Evolutionary conservation across 495 filamentous ascomycete species (phyloP).

Genomic region (Diplogelasinospora grovesii): DNA sequence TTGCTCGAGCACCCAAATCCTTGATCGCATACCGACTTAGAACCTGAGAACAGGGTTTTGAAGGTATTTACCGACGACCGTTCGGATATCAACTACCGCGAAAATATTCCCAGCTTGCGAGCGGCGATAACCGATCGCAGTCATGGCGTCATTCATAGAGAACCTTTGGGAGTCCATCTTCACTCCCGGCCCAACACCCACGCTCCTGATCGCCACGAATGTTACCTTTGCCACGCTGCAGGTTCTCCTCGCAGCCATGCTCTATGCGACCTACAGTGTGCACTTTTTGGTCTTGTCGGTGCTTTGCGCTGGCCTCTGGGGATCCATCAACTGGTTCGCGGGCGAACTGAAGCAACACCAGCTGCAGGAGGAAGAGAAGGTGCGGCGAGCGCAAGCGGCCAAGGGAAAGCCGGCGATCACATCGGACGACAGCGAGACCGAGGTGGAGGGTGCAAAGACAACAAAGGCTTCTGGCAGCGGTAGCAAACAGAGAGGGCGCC

Average conservation of each 20-base stretch:
- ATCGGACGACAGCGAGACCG: slow-evolving; percentile 42
- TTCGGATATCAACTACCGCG: no score
- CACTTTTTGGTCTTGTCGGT: slow-evolving; percentile 80
- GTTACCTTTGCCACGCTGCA: slow-evolving; percentile 81
- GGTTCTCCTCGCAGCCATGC: slow-evolving; percentile 63
- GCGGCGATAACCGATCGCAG: slow-evolving; percentile 8
- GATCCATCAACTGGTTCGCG: slow-evolving; percentile 94
- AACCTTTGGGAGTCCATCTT: slow-evolving; percentile 90
- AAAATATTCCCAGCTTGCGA: no score
- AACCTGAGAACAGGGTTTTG: no score
- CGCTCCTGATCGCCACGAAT: slow-evolving; percentile 86
- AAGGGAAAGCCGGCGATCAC: slow-evolving; percentile 8
- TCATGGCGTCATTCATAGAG: slow-evolving; percentile 74
- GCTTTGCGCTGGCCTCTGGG: slow-evolving; percentile 79
- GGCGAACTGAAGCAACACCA: slow-evolving; percentile 64
- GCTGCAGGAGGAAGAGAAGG: slow-evolving; percentile 54
- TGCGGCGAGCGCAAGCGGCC: slow-evolving; percentile 32
- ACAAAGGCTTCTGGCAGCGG: no score
- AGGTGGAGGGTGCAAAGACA: slow-evolving; percentile 45
- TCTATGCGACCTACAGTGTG: slow-evolving; percentile 75
- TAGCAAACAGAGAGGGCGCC: slow-evolving; percentile 12
- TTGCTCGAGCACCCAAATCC: no score
- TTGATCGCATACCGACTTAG: no score
- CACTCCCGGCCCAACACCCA: slow-evolving; percentile 79
- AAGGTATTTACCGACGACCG: no score